Evolutionary conservation across 495 filamentous ascomycete species (phyloP).

Genomic region (Daldinia vernicosa): DNA sequence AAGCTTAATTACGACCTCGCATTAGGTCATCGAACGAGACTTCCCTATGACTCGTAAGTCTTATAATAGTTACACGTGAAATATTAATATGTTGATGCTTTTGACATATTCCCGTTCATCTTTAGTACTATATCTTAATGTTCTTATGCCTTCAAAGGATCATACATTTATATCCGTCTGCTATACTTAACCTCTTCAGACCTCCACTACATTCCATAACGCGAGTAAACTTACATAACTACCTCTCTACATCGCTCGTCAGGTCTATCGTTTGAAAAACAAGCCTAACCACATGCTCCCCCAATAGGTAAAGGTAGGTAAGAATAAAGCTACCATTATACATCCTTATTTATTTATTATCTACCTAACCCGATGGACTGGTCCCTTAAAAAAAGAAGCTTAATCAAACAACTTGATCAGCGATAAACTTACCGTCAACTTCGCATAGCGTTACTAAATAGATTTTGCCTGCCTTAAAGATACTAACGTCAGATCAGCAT

Average conservation of each 20-base stretch:
- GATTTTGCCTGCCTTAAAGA: background rate
- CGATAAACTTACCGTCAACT: background rate
- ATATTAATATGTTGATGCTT: background rate
- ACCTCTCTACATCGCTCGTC: background rate
- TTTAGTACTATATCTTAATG: background rate
- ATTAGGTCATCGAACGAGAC: background rate
- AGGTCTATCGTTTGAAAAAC: too few species aligned
- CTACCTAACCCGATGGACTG: background rate
- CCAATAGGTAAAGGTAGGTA: background rate
- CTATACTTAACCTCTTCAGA: background rate
- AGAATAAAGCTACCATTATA: background rate
- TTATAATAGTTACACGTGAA: background rate
- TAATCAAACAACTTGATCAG: background rate
- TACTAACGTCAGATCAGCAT: background rate
- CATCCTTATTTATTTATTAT: background rate
- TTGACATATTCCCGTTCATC: background rate
- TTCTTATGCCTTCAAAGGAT: background rate
- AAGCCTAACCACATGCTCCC: background rate
- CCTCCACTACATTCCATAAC: background rate
- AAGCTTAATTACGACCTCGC: background rate
- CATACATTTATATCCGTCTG: background rate
- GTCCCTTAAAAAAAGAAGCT: background rate
- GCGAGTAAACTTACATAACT: background rate
- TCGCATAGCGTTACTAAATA: conserved; percentile 3
- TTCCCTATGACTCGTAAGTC: background rate